Conservation (phyloP, 2,329 filamentous ascomycete genomes). For the Tothia fuscella region DNA sequence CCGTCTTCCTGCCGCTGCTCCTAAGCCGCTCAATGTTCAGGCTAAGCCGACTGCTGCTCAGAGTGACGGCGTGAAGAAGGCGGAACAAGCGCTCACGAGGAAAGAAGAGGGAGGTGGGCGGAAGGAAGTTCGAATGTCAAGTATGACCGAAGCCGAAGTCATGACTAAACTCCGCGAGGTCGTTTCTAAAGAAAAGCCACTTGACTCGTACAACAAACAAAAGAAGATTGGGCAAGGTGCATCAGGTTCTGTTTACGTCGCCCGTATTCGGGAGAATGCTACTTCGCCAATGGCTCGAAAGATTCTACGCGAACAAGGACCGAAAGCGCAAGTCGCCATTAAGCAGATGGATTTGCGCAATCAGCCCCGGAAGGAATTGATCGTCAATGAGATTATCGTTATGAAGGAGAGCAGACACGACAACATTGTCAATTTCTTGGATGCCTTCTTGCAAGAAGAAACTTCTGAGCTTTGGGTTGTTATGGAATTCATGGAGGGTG, state of each 20-base stretch:
- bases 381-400: constrained; percentile 98
- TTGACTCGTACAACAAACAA: constrained; percentile 94
- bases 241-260: constrained; percentile 95
- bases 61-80: constrained; percentile 68
- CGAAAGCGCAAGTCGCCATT: constrained; percentile 84
- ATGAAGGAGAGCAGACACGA: constrained; percentile 99
- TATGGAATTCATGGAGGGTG: constrained; percentile 99
- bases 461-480: constrained; percentile 97
- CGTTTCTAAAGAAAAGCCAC: constrained; percentile 89
- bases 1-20: constrained; percentile 27
- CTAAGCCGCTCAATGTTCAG: constrained; percentile 43
- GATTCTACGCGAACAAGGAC: constrained; percentile 66
- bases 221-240: constrained; percentile 99
- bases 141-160: constrained; percentile 92
- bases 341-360: constrained; percentile 99
- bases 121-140: constrained; percentile 95
- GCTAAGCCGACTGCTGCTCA: constrained; percentile 33
- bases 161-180: constrained; percentile 93
- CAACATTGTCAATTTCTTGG: constrained; percentile 98
- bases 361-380: constrained; percentile 93
- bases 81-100: constrained; percentile 70
- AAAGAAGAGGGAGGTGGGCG: constrained; percentile 66
- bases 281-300: constrained; percentile 69
- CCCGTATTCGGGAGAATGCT: constrained; percentile 81
- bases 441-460: constrained; percentile 92